Base-by-base conservation (phyloP, 805 yeast genomes). In the Barnettozyma wickerhamii region DNA sequence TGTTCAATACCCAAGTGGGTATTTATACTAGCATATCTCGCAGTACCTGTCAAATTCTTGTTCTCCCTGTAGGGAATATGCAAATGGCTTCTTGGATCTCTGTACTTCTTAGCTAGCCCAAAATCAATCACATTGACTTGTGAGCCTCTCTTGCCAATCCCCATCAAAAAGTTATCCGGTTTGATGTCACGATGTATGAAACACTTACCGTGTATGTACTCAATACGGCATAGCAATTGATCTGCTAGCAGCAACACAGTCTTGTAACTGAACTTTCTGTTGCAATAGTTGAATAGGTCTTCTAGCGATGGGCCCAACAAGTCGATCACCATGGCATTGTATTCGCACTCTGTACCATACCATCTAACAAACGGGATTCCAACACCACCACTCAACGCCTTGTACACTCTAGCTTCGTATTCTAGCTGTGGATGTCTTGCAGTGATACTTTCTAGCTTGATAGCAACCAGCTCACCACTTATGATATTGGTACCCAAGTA, bases 1-100 rank as follows among this genome's bases (percentile, higher is more conserved):
- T 91, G 99, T 63, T 91, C 99, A 53, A 91, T 85, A 41, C 99
- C 99, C 62, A 93, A 71, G 66, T 91, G 99, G 27, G 99, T 91
- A 65, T 90, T 91, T 53, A 93, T 83, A 45, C 89, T 78, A 38
- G 97, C 97, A 64, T 91, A 93, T 59, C 99, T 80, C 14, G 98
- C 98, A 19, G 99, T 91, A 58, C 99, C 99, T 13, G 97, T 91
- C 56, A 91, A 77, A 58, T 91, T 89, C 66, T 93, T 91, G 66
- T 91, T 90, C 68, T 91, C 98, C 51, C 96, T 78, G 66, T 91
- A 93, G 10, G 97, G 96, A 44, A 93, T 93, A 63, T 91, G 99
- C 54, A 87, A 72, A 64, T 88, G 95, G 18, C 96, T 83, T 63
- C 95, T 78, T 48, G 95, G 95, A 63, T 91, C 98, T 56, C 98